These are phyloP conservation scores for Rozella allomycis DNA, from an alignment of 371 early-diverging fungal genomes.

Conservation along the genomic window DNA sequence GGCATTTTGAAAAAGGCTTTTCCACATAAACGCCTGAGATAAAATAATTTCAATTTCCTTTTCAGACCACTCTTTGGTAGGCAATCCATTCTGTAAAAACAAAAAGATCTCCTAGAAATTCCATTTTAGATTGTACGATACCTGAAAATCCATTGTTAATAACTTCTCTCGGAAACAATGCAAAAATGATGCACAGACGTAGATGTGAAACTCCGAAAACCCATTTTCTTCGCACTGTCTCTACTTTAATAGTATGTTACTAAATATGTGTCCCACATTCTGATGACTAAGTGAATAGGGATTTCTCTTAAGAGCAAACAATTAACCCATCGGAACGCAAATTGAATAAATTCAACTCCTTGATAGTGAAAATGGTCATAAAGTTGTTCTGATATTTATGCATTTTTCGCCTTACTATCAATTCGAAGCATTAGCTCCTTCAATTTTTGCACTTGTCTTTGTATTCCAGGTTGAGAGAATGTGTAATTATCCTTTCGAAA, in stretches of 20 bases:
- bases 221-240: conserved; percentile 60
- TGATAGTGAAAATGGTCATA: conserved; percentile 57
- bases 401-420: conserved; percentile 32
- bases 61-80: conserved; percentile 65
- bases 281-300: conserved; percentile 51
- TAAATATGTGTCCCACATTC: conserved; percentile 96
- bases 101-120: conserved; percentile 51
- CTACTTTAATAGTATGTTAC: conserved; percentile 20
- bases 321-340: conserved; percentile 98
- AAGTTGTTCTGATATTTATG: conserved; percentile 30
- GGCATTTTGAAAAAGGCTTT: conserved; percentile 69
- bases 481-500: conserved; percentile 1
- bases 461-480: background rate
- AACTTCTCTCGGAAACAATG: conserved; percentile 75
- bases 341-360: conserved; percentile 87
- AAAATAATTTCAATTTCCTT: conserved; percentile 78
- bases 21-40: conserved; percentile 88
- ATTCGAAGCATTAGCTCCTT: conserved; percentile 74
- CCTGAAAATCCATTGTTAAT: conserved; percentile 63
- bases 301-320: conserved; percentile 93
- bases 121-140: conserved; percentile 2
- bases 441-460: conserved; percentile 9
- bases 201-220: conserved; percentile 84
- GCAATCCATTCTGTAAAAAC: conserved; percentile 74
- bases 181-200: conserved; percentile 91